Evolutionary conservation across 2,329 filamentous ascomycete genomes (phyloP), one percentile per base, ranked within the genome.

Genomic region (Aspergillus sp.): DNA sequence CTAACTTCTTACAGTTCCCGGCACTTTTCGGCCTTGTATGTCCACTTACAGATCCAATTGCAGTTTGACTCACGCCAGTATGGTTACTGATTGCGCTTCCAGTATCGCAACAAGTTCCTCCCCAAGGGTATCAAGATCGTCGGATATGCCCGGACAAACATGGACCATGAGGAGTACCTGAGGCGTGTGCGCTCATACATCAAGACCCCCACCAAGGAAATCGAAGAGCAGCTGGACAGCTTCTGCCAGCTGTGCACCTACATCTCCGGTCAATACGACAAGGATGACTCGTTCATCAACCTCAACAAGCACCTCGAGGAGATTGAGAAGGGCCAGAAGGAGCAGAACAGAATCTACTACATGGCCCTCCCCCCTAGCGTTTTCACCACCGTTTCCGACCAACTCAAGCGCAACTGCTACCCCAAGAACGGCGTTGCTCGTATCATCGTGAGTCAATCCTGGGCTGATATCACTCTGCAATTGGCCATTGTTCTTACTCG

Each of bases 91-190:
- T 62, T 58, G 42, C 55, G 47, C 39, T 54, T 55, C 65, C 75
- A 96, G 93, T 96, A 94, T 83, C 92, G 95, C 76, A 99, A 99
- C 84, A 94, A 97, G 81, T 99, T 98, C 83, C 90, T 99, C 54
- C 95, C 80, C 71, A 96, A 96, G 81, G 92, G 96, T 79, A 92
- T 96, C 80, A 91, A 88, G 80, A 97, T 99, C 76, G 88, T 99
- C 73, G 95, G 95, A 83, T 99, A 99, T 91, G 95, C 95, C 72
- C 89, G 95, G 77, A 99, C 95, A 71, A 97, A 97, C 85, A 99
- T 99, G 95, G 93, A 98, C 82, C 92, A 94, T 73, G 88, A 92
- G 66, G 95, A 99, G 79, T 98, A 91, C 83, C 85, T 98, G 75
- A 91, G 89, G 81, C 88, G 95, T 69, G 92, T 99, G 80, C 94